A percentile compares a stretch with the other conserved stretches of the same genome.
phyloP scores from a whole-genome alignment of 2,329 filamentous ascomycete species.

The Sclerotinia minor region DNA sequence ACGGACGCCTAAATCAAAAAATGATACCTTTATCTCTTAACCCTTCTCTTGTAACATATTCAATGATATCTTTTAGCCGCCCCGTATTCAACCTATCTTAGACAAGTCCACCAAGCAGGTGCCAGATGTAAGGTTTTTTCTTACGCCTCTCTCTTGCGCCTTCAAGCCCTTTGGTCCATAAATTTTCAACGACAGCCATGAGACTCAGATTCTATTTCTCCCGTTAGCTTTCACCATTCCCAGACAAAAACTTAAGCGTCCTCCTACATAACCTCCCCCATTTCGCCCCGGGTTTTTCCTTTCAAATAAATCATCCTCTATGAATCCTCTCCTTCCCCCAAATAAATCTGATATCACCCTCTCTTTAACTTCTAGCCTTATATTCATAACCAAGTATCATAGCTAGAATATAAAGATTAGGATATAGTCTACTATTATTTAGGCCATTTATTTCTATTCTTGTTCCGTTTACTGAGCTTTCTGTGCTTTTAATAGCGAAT shows the following conservation, averaged over 20 bases:
- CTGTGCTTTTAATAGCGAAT: conserved; percentile 5
- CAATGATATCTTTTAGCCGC: background rate
- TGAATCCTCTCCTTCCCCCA: conserved; percentile 59
- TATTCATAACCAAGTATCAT: conserved; percentile 59
- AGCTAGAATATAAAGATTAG: conserved; percentile 61
- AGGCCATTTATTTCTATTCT: conserved; percentile 61
- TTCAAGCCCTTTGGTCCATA: background rate
- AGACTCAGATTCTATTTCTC: background rate
- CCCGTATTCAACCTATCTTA: background rate
- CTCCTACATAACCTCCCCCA: background rate
- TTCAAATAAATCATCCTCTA: conserved; percentile 5
- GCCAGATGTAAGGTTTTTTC: background rate
- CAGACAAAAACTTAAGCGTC: conserved; percentile 11
- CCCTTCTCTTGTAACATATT: background rate
- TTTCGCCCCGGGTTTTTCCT: background rate
- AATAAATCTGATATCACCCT: conserved; percentile 56
- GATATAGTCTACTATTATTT: conserved; percentile 63
- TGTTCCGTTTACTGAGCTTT: background rate
- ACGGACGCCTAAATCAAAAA: conserved; percentile 22
- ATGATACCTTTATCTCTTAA: conserved; percentile 15
- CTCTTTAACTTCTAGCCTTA: conserved; percentile 46
- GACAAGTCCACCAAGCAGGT: background rate
- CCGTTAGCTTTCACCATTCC: no score
- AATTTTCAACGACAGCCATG: background rate
- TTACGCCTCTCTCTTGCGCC: background rate